A percentile compares a stretch with the other conserved stretches of the same genome.
These are phyloP conservation scores for Escallonia herrerae DNA, from an alignment of 129 eudicot genomes.

Conservation along the genomic window DNA sequence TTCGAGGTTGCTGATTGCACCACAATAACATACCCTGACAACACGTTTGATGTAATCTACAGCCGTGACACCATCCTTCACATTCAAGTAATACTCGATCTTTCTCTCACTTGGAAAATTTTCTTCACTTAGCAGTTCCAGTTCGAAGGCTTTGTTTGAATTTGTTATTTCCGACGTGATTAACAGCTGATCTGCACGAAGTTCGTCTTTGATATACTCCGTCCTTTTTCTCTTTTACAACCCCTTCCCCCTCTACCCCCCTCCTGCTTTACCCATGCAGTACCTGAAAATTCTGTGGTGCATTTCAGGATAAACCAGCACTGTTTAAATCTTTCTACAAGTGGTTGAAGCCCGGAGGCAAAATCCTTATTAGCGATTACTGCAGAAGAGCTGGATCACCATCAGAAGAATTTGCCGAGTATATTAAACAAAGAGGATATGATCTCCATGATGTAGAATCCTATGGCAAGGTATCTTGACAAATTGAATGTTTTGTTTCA, in stretches of 20 bases:
- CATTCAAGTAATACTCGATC: conserved; percentile 61
- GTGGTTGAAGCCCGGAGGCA: conserved; percentile 99
- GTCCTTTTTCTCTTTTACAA: background rate
- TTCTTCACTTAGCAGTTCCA: background rate
- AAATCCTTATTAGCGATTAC: conserved; percentile 87
- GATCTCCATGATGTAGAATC: conserved; percentile 91
- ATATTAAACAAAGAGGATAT: conserved; percentile 94
- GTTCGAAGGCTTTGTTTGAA: background rate
- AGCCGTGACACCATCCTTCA: conserved; percentile 97
- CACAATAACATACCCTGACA: conserved; percentile 71
- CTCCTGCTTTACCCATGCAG: background rate
- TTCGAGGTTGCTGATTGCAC: conserved; percentile 99
- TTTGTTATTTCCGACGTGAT: too few relatives aligned
- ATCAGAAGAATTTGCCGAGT: conserved; percentile 69
- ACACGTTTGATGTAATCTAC: conserved; percentile 85
- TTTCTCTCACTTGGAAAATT: background rate
- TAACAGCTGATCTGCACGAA: too few relatives aligned
- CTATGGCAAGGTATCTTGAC: conserved; percentile 64
- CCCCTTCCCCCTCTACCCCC: background rate
- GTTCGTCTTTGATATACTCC: too few relatives aligned
- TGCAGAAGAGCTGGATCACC: conserved; percentile 74
- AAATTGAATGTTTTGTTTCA: background rate
- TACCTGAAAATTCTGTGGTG: background rate
- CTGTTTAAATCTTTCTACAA: conserved; percentile 73
- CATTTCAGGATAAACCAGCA: conserved; percentile 78